Base-by-base conservation (phyloP, 129 eudicot genomes). In the Silybum marianum region DNA sequence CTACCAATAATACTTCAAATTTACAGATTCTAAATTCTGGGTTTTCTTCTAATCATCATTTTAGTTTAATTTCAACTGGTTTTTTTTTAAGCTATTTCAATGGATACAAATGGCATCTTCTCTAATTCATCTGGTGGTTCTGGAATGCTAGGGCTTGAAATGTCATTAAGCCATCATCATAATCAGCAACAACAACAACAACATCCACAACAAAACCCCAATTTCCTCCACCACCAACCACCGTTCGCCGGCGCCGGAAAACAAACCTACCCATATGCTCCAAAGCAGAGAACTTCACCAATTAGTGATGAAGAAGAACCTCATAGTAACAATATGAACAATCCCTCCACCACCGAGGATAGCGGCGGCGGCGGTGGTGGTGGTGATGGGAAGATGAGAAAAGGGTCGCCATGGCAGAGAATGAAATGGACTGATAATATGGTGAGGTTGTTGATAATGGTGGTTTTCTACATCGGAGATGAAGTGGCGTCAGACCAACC, bases 391-490 rank as follows among this genome's bases (percentile, higher is more conserved):
- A 90, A 80, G 77, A 22, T 78, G 48, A 85, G 78, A 42, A 90
- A 89, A 26, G 80, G 82, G 73, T 95, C 99, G 0, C 97, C 97
- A 0, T 94, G 98, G 98, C 98, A 94, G 44, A 88, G 98, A 38
- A 92, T 94, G 97, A 94, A 94, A 71, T 94, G 98, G 98, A 94
- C 96, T 10, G 98, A 94, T 76, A 85, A 78, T 25, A 94, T 94
- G 98, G 96, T 94, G 73, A 89, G 88, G 76, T 42, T 94, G 80
- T 72, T 94, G 84, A 92, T 94, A 7, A 89, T 89, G 91, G 91
- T 90, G 80, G 98, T 92, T 62, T 90, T 78, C 67, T 92, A 92
- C 46, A 85, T 92, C 25, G 98, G 96, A 23, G 98, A 92, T 81
- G 97, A 94, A 12, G 94, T 46, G 23, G 89, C 82, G 19, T 74